A percentile compares a stretch with the other conserved stretches of the same genome.
phyloP scores from a whole-genome alignment of 1,284 basidiomycete species.

The Apiotrichum siamense region DNA sequence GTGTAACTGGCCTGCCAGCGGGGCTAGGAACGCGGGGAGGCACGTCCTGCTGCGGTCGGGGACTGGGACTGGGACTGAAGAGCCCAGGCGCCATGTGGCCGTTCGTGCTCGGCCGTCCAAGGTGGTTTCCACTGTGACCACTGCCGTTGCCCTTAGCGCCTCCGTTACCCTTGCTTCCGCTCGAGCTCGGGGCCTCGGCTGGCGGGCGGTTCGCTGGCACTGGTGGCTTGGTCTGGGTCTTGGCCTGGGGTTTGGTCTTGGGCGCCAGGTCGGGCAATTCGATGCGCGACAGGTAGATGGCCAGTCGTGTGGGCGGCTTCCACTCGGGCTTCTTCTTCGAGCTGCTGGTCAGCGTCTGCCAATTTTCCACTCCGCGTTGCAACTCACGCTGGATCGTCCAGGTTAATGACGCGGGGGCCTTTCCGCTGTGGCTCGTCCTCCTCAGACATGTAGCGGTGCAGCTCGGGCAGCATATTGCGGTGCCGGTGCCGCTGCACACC shows the following conservation, averaged over 20 bases:
- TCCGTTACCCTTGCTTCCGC: no score
- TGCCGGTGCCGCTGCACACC: constrained; percentile 43
- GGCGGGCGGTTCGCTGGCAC: no score
- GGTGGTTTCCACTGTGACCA: no score
- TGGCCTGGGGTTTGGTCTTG: not conserved
- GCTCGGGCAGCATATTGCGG: constrained; percentile 33
- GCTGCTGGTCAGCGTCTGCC: no score
- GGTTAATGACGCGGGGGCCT: constrained; percentile 38
- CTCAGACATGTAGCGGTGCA: constrained; percentile 45
- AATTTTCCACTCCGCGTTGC: no score
- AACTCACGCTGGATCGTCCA: constrained; percentile 29
- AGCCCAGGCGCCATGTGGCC: no score
- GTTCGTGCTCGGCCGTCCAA: not conserved
- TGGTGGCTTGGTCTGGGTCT: not conserved
- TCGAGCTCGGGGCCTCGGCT: no score
- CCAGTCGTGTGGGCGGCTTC: constrained; percentile 35
- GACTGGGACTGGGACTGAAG: not conserved
- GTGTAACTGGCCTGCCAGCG: no score
- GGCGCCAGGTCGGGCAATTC: constrained; percentile 42
- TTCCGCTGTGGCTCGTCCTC: constrained; percentile 18
- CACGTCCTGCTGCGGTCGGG: not conserved
- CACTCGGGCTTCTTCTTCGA: constrained; percentile 16
- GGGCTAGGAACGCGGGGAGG: not conserved
- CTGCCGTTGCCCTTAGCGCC: no score
- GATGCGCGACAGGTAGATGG: constrained; percentile 44